These are phyloP conservation scores for Helminthosporium solani DNA, from an alignment of 2,329 filamentous ascomycete genomes.

Conservation along the genomic window DNA sequence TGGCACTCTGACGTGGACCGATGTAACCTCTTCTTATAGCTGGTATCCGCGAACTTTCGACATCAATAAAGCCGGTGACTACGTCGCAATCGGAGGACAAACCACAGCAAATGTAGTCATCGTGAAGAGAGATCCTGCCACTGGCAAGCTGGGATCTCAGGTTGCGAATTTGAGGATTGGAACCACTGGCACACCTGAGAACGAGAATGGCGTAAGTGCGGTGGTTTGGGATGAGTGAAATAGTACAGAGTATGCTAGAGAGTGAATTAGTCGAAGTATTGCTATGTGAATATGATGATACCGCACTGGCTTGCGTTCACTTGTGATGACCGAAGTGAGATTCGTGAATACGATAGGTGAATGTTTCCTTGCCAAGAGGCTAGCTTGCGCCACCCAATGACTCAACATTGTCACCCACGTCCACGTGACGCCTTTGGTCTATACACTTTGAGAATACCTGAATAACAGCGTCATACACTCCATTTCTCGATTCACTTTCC, in stretches of 20 bases:
- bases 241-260: not conserved
- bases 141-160: constrained; percentile 27
- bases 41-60: constrained; percentile 40
- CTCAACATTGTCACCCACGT: constrained; percentile 1
- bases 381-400: not conserved
- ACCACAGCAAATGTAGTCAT: constrained; percentile 37
- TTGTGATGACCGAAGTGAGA: not conserved
- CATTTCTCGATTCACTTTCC: no score
- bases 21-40: constrained; percentile 30
- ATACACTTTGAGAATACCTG: constrained; percentile 6
- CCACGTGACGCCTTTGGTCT: constrained; percentile 1
- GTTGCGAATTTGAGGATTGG: constrained; percentile 31
- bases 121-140: constrained; percentile 27
- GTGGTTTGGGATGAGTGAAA: constrained; percentile 38
- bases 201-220: constrained; percentile 36
- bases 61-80: constrained; percentile 36
- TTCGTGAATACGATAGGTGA: not conserved
- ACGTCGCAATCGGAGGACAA: constrained; percentile 34
- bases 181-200: constrained; percentile 26
- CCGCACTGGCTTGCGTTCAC: not conserved
- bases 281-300: not conserved
- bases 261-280: not conserved
- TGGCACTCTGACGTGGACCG: constrained; percentile 31
- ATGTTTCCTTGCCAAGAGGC: constrained; percentile 11
- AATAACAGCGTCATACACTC: not conserved